Evolutionary conservation across 1,284 basidiomycete genomes (phyloP).

Genomic region (Ceratobasidium sp.): DNA sequence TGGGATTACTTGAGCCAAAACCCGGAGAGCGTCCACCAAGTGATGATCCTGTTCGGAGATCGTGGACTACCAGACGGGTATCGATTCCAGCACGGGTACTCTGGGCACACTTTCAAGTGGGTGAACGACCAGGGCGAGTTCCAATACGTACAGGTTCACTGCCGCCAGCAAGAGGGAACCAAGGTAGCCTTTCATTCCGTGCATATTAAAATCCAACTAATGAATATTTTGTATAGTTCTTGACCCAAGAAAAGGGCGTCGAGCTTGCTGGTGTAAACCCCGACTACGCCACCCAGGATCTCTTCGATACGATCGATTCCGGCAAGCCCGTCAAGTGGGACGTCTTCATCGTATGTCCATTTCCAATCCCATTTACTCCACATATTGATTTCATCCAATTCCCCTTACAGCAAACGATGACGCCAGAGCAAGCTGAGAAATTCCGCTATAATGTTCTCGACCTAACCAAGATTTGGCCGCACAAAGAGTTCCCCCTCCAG

Average conservation of each 20-base stretch:
- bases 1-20: conserved; percentile 95
- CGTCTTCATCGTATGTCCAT: conserved; percentile 71
- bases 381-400: conserved; percentile 35
- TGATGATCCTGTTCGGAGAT: conserved; percentile 91
- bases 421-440: conserved; percentile 87
- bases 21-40: conserved; percentile 88
- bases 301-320: conserved; percentile 85
- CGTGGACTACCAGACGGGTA: conserved; percentile 91
- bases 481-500: conserved; percentile 87
- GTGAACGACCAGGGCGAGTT: conserved; percentile 85
- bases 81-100: conserved; percentile 90
- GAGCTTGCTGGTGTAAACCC: conserved; percentile 80
- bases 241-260: conserved; percentile 69
- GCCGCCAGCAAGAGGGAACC: conserved; percentile 81
- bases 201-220: not conserved
- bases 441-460: conserved; percentile 92
- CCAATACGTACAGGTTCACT: conserved; percentile 87
- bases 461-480: conserved; percentile 91
- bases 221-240: conserved; percentile 61
- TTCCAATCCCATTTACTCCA: not conserved
- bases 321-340: conserved; percentile 86
- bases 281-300: conserved; percentile 81
- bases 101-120: conserved; percentile 92
- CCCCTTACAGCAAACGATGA: conserved; percentile 84
- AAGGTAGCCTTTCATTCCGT: conserved; percentile 60